Evolutionary conservation across 2,329 filamentous ascomycete species (phyloP).

Genomic region (Coniochaeta pulveracea): DNA sequence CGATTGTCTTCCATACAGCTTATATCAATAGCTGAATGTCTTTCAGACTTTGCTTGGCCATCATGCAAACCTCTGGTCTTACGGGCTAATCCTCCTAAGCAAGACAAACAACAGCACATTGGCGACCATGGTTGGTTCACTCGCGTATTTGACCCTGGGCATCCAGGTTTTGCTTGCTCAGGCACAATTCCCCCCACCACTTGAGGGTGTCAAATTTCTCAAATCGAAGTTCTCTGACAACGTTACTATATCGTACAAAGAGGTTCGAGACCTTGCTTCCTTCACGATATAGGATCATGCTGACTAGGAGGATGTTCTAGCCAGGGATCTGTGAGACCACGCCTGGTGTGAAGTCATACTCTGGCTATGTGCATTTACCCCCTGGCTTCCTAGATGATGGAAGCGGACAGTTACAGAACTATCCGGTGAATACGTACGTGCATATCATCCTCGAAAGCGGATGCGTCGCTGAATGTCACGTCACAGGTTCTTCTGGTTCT

Average conservation of each 20-base stretch:
- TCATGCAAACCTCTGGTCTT: too few species aligned
- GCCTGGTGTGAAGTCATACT: conserved; percentile 48
- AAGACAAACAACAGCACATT: too few species aligned
- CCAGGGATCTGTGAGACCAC: conserved; percentile 41
- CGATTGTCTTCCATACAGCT: too few species aligned
- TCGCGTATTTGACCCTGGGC: too few species aligned
- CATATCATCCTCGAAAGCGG: background rate
- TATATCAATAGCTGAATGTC: too few species aligned
- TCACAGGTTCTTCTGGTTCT: conserved; percentile 23
- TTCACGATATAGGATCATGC: background rate
- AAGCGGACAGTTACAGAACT: conserved; percentile 17
- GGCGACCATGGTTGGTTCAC: too few species aligned
- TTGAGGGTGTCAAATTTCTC: conserved; percentile 28
- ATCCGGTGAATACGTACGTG: conserved; percentile 28
- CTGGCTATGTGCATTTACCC: conserved; percentile 47
- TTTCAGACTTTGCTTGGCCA: too few species aligned
- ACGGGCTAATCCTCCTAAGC: too few species aligned
- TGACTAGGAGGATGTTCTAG: conserved; percentile 23
- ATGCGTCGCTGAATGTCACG: conserved; percentile 11
- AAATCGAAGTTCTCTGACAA: conserved; percentile 43
- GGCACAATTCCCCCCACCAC: conserved; percentile 14
- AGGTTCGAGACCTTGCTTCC: conserved; percentile 20
- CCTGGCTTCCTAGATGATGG: conserved; percentile 22
- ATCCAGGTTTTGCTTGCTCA: too few species aligned
- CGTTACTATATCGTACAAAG: conserved; percentile 49